These are phyloP conservation scores for Hypoxylon subgilvum DNA, from an alignment of 495 filamentous ascomycete genomes.

Conservation along the genomic window DNA sequence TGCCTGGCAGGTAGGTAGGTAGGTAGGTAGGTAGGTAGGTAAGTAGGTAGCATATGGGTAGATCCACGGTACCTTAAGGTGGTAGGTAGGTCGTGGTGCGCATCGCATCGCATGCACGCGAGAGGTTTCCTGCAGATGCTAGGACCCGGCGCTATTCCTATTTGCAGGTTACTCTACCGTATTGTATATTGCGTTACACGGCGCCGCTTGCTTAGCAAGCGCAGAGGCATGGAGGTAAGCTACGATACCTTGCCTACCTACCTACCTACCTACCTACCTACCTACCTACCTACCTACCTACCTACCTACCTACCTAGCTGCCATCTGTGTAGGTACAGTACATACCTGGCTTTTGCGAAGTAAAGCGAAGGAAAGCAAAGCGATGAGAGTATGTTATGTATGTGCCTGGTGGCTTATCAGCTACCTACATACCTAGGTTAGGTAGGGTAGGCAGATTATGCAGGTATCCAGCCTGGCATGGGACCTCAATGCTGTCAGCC, in stretches of 20 bases:
- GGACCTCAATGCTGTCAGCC: no score
- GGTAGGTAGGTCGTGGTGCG: no score
- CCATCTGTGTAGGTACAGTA: no score
- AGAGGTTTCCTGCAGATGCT: conserved; percentile 26
- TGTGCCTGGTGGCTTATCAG: no score
- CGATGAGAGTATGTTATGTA: no score
- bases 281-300: not conserved
- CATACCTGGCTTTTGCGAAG: no score
- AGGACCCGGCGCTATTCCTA: conserved; percentile 27
- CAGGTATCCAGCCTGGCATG: no score
- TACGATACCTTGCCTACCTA: no score
- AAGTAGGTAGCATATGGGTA: conserved; percentile 11
- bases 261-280: conserved; percentile 8
- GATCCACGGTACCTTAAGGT: no score
- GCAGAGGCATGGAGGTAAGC: not conserved
- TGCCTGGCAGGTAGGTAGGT: not conserved
- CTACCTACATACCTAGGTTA: no score
- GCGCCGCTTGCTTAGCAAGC: not conserved
- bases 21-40: not conserved
- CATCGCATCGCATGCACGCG: not conserved
- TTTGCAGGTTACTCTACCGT: conserved; percentile 15
- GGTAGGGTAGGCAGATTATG: no score
- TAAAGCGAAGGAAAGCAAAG: no score
- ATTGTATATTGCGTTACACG: conserved; percentile 24
- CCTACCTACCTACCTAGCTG: not conserved